A percentile compares a stretch with the other conserved stretches of the same genome.
These are phyloP conservation scores for Candolleomyces efflorescens DNA, from an alignment of 768 basidiomycete species.

Conservation along the genomic window DNA sequence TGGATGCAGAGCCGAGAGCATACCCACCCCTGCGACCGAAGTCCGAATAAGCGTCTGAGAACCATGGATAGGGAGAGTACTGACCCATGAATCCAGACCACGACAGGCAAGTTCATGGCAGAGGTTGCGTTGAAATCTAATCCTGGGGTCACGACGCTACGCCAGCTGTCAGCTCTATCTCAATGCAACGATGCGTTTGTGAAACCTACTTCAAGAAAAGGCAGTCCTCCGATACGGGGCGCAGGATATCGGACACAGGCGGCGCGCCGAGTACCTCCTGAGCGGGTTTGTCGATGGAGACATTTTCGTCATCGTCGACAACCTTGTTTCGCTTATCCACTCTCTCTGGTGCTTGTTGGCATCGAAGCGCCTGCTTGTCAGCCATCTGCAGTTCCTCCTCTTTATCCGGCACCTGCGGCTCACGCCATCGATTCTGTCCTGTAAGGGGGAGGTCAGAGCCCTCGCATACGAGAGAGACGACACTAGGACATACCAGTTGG, in stretches of 20 bases:
- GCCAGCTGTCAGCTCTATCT: not conserved
- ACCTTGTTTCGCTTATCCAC: not conserved
- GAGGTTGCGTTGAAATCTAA: constrained; percentile 8
- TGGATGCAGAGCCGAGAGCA: constrained; percentile 21
- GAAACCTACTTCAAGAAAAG: constrained; percentile 33
- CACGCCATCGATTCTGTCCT: constrained; percentile 8
- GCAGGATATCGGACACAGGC: not conserved
- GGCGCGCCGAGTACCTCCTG: not conserved
- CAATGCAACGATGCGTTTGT: not conserved
- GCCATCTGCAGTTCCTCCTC: not conserved
- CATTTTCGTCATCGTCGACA: not conserved
- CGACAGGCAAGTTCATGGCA: constrained; percentile 27
- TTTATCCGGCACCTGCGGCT: not conserved
- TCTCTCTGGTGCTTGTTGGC: constrained; percentile 2
- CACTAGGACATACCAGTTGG: constrained; percentile 38
- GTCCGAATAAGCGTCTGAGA: not conserved
- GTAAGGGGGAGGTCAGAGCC: not conserved
- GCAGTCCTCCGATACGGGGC: constrained; percentile 33
- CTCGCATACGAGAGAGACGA: not conserved
- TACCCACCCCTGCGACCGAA: constrained; percentile 26
- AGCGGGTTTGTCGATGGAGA: not conserved
- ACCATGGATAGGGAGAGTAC: not conserved
- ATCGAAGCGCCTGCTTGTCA: not conserved
- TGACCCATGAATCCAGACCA: constrained; percentile 44
- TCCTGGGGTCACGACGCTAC: constrained; percentile 34